A percentile compares a stretch with the other conserved stretches of the same genome.
Evolutionary conservation across 1,284 basidiomycete genomes (phyloP).

Genomic region (Nidula niveotomentosa): DNA sequence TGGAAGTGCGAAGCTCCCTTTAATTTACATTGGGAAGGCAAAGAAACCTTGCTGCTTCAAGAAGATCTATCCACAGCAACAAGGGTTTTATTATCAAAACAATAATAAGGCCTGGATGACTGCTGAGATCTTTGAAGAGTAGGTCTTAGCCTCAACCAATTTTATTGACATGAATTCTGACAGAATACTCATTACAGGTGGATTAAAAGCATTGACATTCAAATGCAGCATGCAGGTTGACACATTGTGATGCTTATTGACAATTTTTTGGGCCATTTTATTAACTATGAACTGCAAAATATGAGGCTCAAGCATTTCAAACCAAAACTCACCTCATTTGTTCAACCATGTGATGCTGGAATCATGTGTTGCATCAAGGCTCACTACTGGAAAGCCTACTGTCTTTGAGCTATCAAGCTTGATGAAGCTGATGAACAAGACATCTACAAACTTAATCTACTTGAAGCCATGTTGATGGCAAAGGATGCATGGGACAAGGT

Average conservation of each 20-base stretch:
- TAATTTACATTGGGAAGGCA: conserved; percentile 31
- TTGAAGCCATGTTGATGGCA: conserved; percentile 29
- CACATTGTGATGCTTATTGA: conserved; percentile 26
- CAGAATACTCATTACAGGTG: conserved; percentile 1
- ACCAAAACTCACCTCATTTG: conserved; percentile 27
- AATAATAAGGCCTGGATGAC: conserved; percentile 38
- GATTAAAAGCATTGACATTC: background rate
- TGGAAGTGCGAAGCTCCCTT: conserved; percentile 24
- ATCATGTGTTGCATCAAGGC: conserved; percentile 33
- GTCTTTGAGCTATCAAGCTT: conserved; percentile 23
- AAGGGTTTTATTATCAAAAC: conserved; percentile 29
- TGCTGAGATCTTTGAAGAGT: conserved; percentile 29
- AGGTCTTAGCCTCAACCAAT: conserved; percentile 9
- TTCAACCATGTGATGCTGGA: conserved; percentile 31
- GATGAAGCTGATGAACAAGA: conserved; percentile 27
- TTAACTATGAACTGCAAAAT: conserved; percentile 18
- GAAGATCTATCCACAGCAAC: conserved; percentile 12
- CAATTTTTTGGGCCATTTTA: conserved; percentile 29
- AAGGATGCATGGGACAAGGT: conserved; percentile 27
- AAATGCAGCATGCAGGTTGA: conserved; percentile 19
- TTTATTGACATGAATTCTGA: conserved; percentile 19
- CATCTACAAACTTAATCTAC: conserved; percentile 32
- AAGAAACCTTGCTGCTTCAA: conserved; percentile 26
- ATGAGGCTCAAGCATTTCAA: conserved; percentile 24
- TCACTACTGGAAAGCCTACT: conserved; percentile 22